Evolutionary conservation across 1,284 basidiomycete genomes (phyloP).

Genomic region (Cutaneotrichosporon daszewskae): DNA sequence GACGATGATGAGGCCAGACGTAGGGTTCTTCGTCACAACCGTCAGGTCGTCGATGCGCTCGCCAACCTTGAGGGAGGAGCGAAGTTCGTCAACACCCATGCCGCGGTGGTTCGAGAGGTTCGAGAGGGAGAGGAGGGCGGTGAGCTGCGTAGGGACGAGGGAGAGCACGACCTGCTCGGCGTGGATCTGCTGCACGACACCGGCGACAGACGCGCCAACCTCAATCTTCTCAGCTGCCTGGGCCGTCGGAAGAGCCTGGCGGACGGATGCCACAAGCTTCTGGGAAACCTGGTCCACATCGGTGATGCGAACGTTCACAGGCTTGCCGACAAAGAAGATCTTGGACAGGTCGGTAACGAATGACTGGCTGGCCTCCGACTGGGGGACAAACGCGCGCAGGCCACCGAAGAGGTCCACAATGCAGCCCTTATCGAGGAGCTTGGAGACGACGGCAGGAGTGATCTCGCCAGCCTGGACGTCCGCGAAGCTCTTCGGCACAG

Average conservation of each 20-base stretch:
- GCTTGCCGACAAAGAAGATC: conserved; percentile 71
- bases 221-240: conserved; percentile 64
- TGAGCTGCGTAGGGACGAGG: conserved; percentile 64
- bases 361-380: conserved; percentile 70
- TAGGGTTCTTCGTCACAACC: conserved; percentile 82
- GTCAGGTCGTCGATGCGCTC: conserved; percentile 71
- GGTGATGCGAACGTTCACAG: conserved; percentile 79
- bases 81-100: conserved; percentile 64
- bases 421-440: conserved; percentile 68
- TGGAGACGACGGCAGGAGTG: conserved; percentile 77
- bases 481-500: conserved; percentile 62
- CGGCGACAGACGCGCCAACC: conserved; percentile 68
- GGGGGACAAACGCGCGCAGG: conserved; percentile 74
- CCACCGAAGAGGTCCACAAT: conserved; percentile 88
- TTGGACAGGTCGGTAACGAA: conserved; percentile 60
- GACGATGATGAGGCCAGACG: conserved; percentile 82
- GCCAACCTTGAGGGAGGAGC: conserved; percentile 61
- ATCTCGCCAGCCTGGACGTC: conserved; percentile 66
- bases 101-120: conserved; percentile 79
- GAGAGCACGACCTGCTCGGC: conserved; percentile 73
- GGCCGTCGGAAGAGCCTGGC: conserved; percentile 62
- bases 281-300: conserved; percentile 60
- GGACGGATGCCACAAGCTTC: conserved; percentile 78
- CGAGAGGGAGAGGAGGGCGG: conserved; percentile 76
- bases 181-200: conserved; percentile 69